A percentile compares a stretch with the other conserved stretches of the same genome.
These are phyloP conservation scores for Kluyveromyces aestuarii DNA, from an alignment of 805 yeast genomes.

Conservation along the genomic window DNA sequence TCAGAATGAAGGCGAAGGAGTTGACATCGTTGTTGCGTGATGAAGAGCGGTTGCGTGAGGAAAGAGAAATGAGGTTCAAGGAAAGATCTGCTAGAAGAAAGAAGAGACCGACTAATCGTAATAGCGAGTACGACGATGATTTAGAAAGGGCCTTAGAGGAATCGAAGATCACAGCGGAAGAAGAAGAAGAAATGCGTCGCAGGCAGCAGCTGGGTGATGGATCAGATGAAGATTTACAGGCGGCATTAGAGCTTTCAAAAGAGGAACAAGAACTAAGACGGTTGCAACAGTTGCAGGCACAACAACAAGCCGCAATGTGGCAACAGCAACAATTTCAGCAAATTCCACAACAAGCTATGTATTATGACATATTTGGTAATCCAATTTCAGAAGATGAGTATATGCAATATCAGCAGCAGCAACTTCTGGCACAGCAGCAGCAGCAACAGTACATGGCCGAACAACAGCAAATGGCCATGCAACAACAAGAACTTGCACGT, in stretches of 20 bases:
- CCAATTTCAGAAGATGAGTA: constrained; percentile 30
- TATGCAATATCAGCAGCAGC: constrained; percentile 23
- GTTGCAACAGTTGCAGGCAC: constrained; percentile 21
- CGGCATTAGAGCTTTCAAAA: constrained; percentile 24
- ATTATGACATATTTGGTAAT: constrained; percentile 29
- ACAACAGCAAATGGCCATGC: constrained; percentile 21
- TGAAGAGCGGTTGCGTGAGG: constrained; percentile 69
- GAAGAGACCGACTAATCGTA: constrained; percentile 11
- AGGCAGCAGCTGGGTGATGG: constrained; percentile 17
- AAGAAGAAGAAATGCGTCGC: constrained; percentile 63
- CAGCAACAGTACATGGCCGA: constrained; percentile 18
- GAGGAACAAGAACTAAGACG: constrained; percentile 26
- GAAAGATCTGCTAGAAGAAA: constrained; percentile 32
- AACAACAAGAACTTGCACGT: constrained; percentile 19
- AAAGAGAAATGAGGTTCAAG: constrained; percentile 39
- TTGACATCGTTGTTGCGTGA: constrained; percentile 71
- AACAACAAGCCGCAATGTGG: constrained; percentile 11
- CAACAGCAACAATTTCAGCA: constrained; percentile 12
- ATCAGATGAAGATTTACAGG: constrained; percentile 21
- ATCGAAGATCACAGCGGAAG: constrained; percentile 73
- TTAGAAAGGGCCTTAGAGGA: constrained; percentile 73
- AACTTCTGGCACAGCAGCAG: constrained; percentile 15
- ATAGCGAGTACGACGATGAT: constrained; percentile 58
- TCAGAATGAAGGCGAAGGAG: constrained; percentile 85
- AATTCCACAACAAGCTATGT: constrained; percentile 19